Evolutionary conservation across 352 stramenopile genomes (phyloP).

Genomic region (Phytophthora sojae): DNA sequence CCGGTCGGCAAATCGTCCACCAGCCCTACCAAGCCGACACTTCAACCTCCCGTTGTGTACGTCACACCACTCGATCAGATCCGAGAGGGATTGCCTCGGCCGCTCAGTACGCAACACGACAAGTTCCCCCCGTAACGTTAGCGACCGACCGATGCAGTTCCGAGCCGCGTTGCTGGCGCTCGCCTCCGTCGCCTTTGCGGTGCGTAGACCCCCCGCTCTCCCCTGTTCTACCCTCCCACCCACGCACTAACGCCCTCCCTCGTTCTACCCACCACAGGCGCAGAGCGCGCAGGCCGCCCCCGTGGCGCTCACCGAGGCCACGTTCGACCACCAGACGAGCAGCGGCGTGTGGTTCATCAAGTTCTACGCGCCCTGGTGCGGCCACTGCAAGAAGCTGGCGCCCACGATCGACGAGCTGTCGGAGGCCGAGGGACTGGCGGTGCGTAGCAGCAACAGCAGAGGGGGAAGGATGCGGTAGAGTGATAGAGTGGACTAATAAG

Average conservation of each 20-base stretch:
- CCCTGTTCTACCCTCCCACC: not conserved
- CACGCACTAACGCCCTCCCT: not conserved
- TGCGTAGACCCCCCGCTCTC: not conserved
- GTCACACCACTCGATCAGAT: slow-evolving; percentile 2
- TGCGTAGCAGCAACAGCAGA: not conserved
- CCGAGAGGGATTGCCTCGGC: not conserved
- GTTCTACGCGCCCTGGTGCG: slow-evolving; percentile 89
- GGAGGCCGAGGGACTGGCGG: slow-evolving; percentile 38
- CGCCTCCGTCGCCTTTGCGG: slow-evolving; percentile 35
- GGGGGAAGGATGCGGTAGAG: not conserved
- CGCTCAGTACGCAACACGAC: slow-evolving; percentile 23
- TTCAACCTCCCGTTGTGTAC: slow-evolving; percentile 2
- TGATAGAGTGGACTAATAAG: not conserved
- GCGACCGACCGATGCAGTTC: slow-evolving; percentile 26
- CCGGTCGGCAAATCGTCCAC: too few species aligned
- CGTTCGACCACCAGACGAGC: slow-evolving; percentile 70
- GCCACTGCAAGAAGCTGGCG: slow-evolving; percentile 85
- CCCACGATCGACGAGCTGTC: slow-evolving; percentile 70
- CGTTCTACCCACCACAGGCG: not conserved
- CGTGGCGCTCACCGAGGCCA: slow-evolving; percentile 51
- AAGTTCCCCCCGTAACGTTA: slow-evolving; percentile 10
- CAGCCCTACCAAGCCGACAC: not conserved
- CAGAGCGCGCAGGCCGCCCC: slow-evolving; percentile 34
- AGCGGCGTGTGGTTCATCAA: slow-evolving; percentile 78
- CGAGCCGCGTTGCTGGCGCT: slow-evolving; percentile 32